These are phyloP conservation scores for Cucurbita pepo DNA, from an alignment of 306 rosid species.

Conservation along the genomic window DNA sequence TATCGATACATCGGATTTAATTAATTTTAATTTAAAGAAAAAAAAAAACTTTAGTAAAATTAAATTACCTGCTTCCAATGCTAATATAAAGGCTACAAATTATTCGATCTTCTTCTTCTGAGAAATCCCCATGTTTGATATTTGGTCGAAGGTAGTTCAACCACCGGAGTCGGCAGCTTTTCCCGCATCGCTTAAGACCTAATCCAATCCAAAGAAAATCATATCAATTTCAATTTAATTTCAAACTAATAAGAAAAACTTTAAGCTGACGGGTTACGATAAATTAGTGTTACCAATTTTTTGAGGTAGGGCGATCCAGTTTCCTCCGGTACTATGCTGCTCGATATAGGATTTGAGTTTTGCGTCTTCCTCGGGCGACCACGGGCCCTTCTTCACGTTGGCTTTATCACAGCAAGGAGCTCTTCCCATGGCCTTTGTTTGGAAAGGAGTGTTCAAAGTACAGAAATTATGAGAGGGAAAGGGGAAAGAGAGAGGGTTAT, in stretches of 20 bases:
- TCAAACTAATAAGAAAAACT: not conserved
- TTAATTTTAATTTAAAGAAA: not conserved
- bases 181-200: slow-evolving; percentile 85
- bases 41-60: not conserved
- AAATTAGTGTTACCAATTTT: slow-evolving; percentile 37
- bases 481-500: slow-evolving; percentile 8
- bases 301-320: slow-evolving; percentile 87
- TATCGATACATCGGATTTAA: not conserved
- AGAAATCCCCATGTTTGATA: slow-evolving; percentile 72
- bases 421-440: slow-evolving; percentile 42
- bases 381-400: slow-evolving; percentile 90
- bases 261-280: not conserved
- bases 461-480: slow-evolving; percentile 11
- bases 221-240: not conserved
- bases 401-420: slow-evolving; percentile 98
- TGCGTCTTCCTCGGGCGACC: slow-evolving; percentile 84
- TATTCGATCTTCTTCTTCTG: slow-evolving; percentile 79
- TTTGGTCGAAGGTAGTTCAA: slow-evolving; percentile 86
- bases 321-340: slow-evolving; percentile 68
- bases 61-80: slow-evolving; percentile 75
- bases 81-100: slow-evolving; percentile 73
- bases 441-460: not conserved
- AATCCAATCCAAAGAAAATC: not conserved
- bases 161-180: slow-evolving; percentile 89
- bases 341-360: slow-evolving; percentile 81